Conservation (phyloP, 139 green algal species). For the Pseudopediastrum boryanum region DNA sequence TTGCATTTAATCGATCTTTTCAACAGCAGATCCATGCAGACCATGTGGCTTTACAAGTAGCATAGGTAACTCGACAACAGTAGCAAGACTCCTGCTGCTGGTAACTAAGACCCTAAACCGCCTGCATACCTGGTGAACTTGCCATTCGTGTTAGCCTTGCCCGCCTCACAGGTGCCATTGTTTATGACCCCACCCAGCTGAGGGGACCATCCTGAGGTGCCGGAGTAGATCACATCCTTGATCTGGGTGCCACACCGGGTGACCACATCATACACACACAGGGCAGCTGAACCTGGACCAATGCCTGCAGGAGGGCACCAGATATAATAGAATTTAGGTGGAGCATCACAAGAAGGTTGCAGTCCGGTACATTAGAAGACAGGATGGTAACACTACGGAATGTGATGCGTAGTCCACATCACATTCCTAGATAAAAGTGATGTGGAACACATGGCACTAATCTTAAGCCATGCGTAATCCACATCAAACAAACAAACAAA, state of each 20-base stretch:
- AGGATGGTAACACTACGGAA: too few relatives aligned
- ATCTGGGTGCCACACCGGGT: constrained; percentile 46
- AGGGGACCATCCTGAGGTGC: constrained; percentile 63
- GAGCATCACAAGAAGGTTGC: background rate
- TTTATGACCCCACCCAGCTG: constrained; percentile 40
- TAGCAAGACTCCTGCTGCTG: too few relatives aligned
- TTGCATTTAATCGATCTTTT: too few relatives aligned
- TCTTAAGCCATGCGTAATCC: too few relatives aligned
- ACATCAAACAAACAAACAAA: too few relatives aligned
- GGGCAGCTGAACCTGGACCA: constrained; percentile 44
- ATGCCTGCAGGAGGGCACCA: constrained; percentile 52
- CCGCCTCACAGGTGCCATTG: constrained; percentile 20
- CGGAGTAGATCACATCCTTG: constrained; percentile 62
- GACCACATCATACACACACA: constrained; percentile 59
- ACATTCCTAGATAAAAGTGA: too few relatives aligned
- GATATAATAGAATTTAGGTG: background rate
- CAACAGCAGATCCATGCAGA: too few relatives aligned
- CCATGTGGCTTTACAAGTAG: too few relatives aligned
- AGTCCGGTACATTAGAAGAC: background rate
- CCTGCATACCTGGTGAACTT: constrained; percentile 43
- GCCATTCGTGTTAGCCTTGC: constrained; percentile 37
- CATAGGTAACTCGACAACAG: too few relatives aligned
- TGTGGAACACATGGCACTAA: too few relatives aligned
- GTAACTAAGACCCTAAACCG: too few relatives aligned
- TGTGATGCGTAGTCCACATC: too few relatives aligned